These are phyloP conservation scores for Lepraria neglecta DNA, from an alignment of 495 filamentous ascomycete genomes.

Conservation along the genomic window DNA sequence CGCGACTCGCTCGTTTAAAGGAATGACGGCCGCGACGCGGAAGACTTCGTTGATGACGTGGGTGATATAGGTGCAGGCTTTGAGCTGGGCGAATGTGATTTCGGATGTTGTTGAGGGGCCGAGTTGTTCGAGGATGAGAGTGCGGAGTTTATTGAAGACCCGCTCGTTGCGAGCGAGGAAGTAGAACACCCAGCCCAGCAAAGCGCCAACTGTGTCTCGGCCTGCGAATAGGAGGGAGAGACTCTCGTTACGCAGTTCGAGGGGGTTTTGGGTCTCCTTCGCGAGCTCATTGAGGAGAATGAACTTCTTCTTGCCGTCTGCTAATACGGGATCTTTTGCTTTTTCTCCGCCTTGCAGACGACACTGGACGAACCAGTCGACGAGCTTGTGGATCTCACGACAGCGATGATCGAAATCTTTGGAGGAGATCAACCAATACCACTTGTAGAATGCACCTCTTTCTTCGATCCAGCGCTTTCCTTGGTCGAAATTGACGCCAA, in stretches of 20 bases:
- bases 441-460: conserved; percentile 21
- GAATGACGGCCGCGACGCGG: conserved; percentile 47
- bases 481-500: conserved; percentile 18
- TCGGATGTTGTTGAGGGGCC: conserved; percentile 4
- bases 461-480: conserved; percentile 22
- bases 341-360: conserved; percentile 20
- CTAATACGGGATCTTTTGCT: conserved; percentile 21
- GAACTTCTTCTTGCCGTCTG: conserved; percentile 17
- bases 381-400: conserved; percentile 17
- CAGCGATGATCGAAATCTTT: conserved; percentile 19
- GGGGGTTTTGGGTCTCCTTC: conserved; percentile 51
- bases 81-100: conserved; percentile 18
- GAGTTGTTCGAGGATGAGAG: conserved; percentile 33
- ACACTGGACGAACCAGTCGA: conserved; percentile 21
- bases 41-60: conserved; percentile 22
- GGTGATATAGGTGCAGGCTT: conserved; percentile 18
- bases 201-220: conserved; percentile 31
- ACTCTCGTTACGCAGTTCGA: conserved; percentile 55
- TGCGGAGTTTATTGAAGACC: conserved; percentile 19
- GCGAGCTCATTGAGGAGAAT: conserved; percentile 55
- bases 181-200: conserved; percentile 34
- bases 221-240: conserved; percentile 56
- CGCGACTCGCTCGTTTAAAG: conserved; percentile 50
- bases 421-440: conserved; percentile 18
- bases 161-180: conserved; percentile 19